Evolutionary conservation across 78 protist genomes (phyloP), one percentile per base, ranked within the genome.

Genomic region (Anaeramoeba flamelloides): DNA sequence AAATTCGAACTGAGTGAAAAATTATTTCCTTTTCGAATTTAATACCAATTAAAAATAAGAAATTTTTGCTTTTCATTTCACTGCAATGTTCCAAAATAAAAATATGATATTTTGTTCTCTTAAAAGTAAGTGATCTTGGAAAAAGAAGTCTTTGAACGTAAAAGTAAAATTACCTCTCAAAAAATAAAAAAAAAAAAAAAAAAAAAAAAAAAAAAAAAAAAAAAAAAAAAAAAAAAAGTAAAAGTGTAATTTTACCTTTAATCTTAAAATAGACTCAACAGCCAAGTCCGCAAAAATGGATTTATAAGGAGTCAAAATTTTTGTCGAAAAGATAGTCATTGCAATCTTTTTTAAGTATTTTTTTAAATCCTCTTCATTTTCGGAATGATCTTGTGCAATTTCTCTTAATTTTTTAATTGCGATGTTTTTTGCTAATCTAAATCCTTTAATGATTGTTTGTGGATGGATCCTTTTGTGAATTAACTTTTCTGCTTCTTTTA

Each of bases 401-500:
- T 84, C 83, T n/a, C 94, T 39, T 78, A 74, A 91, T 3, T 89
- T 89, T 1, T 39, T 36, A 39, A 84, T 2, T 1, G 17, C 2
- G 53, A 78, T 74, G 41, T 2, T 3, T 40, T 38, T 39, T 53
- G 1, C 39, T 2, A 75, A 1, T 1, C 77, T 36, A 1, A 36
- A 1, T 1, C 85, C 85, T 53, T 86, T 79, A 76, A 93, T 88
- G 86, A 94, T 92, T 31, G 94, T 91, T 87, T 93, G 98, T 39
- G 98, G 99, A 88, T 95, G 99, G 74, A 97, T 86, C 75, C 87
- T 82, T 83, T 83, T 81, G 34, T 78, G 79, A 37, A 96, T 34
- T 12, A 97, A 93, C 86, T 91, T 87, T 75, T 94, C 98, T 4
- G 97, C 99, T 79, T 93, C 95, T 39, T 95, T 84, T n/a, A 96